A percentile compares a stretch with the other conserved stretches of the same genome.
Evolutionary conservation across 2,329 filamentous ascomycete genomes (phyloP).

Genomic region (Calonectria pteridis): DNA sequence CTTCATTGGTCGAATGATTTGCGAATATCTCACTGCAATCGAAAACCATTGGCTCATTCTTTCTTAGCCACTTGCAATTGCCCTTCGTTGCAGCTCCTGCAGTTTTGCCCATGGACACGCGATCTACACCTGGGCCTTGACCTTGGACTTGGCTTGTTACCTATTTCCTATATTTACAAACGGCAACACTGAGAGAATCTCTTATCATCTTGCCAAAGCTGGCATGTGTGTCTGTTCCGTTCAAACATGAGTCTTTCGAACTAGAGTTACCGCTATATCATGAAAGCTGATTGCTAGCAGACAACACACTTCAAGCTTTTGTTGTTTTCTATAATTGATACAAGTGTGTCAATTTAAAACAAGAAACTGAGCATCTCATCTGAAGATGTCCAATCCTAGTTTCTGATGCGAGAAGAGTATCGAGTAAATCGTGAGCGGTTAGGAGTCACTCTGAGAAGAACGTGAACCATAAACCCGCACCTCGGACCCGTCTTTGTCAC

Average conservation of each 20-base stretch:
- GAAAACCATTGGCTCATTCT: background rate
- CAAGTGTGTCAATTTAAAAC: background rate
- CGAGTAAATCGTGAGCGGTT: too few species aligned
- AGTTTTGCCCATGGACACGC: background rate
- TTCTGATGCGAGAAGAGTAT: background rate
- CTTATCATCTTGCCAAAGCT: background rate
- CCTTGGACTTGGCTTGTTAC: background rate
- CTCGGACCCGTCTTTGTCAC: background rate
- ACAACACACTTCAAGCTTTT: background rate
- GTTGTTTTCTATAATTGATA: background rate
- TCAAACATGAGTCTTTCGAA: background rate
- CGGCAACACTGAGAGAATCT: background rate
- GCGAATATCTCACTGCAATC: background rate
- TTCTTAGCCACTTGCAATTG: background rate
- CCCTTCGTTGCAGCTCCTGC: background rate
- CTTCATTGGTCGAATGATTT: background rate
- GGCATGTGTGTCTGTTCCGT: background rate
- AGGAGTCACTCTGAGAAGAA: background rate
- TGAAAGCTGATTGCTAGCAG: background rate
- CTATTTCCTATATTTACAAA: background rate
- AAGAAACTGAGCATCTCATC: background rate
- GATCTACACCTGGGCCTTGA: background rate
- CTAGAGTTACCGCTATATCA: background rate
- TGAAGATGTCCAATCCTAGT: background rate
- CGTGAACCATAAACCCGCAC: background rate